Conservation (phyloP, 495 filamentous ascomycete genomes). For the Cairneyella variabilis region DNA sequence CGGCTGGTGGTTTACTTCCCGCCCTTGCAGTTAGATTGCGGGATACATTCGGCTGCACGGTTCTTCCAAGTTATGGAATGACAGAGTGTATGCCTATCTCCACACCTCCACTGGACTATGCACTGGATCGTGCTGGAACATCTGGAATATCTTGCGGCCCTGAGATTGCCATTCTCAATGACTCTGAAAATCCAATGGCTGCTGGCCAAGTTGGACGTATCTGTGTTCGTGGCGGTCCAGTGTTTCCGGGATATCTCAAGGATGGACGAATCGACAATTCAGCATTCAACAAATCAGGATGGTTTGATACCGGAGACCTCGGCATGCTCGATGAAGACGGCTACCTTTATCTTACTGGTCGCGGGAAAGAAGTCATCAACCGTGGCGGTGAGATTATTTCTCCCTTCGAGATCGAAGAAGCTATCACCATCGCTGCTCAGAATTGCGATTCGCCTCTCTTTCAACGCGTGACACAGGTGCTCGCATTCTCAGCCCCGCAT, state of each 20-base stretch:
- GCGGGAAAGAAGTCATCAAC: conserved; percentile 56
- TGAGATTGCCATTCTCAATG: conserved; percentile 36
- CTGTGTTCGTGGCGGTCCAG: conserved; percentile 39
- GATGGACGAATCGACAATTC: conserved; percentile 17
- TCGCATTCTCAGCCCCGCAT: conserved; percentile 40
- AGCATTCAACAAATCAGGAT: conserved; percentile 37
- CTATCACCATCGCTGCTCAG: conserved; percentile 28
- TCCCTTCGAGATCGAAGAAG: conserved; percentile 39
- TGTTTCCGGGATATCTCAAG: conserved; percentile 43
- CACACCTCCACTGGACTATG: conserved; percentile 36
- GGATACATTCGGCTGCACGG: conserved; percentile 35
- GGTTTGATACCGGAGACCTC: conserved; percentile 47
- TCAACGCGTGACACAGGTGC: conserved; percentile 32
- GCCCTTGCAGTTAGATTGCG: conserved; percentile 33
- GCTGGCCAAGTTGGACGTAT: conserved; percentile 33
- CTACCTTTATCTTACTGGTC: conserved; percentile 50
- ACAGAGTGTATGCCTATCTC: conserved; percentile 48
- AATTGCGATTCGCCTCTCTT: conserved; percentile 29
- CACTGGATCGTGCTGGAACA: conserved; percentile 39
- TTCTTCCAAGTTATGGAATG: conserved; percentile 46
- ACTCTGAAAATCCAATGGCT: conserved; percentile 13
- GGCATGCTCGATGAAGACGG: conserved; percentile 44
- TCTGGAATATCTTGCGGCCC: conserved; percentile 39
- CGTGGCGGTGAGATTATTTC: conserved; percentile 49
- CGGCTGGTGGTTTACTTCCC: conserved; percentile 40